Conservation (phyloP, 2,329 filamentous ascomycete species). For the Pseudogymnoascus sp. region DNA sequence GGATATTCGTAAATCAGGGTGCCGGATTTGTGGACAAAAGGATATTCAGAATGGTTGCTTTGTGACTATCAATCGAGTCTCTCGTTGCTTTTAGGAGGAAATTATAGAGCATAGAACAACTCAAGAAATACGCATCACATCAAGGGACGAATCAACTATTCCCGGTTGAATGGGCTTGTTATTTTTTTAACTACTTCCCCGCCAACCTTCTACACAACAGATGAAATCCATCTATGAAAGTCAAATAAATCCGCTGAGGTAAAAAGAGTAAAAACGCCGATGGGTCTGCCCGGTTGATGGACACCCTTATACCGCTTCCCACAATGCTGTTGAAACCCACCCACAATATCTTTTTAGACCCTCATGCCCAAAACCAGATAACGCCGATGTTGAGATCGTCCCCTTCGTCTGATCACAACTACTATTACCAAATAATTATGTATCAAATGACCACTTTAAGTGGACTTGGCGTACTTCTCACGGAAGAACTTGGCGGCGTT, state of each 20-base stretch:
- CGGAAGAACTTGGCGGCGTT: conserved; percentile 97
- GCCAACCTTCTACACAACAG: conserved; percentile 9
- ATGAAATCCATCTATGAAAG: conserved; percentile 8
- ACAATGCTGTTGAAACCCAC: conserved; percentile 13
- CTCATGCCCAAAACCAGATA: conserved; percentile 24
- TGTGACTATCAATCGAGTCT: no score
- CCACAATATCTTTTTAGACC: conserved; percentile 22
- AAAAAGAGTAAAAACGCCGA: conserved; percentile 2
- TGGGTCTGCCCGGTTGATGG: conserved; percentile 8
- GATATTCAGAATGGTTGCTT: no score
- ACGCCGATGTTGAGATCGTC: conserved; percentile 44
- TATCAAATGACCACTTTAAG: conserved; percentile 6
- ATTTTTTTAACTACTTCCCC: conserved; percentile 10
- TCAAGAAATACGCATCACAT: not conserved
- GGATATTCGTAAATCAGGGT: no score
- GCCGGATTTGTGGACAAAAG: no score
- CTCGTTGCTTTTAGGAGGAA: no score
- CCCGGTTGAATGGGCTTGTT: conserved; percentile 11
- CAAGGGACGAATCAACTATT: not conserved
- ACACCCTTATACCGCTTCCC: conserved; percentile 7
- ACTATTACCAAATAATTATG: conserved; percentile 5
- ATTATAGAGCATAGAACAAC: no score
- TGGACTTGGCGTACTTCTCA: conserved; percentile 67
- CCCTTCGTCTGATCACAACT: conserved; percentile 17
- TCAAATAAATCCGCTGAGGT: conserved; percentile 9